A percentile compares a stretch with the other conserved stretches of the same genome.
Conservation (phyloP, 495 filamentous ascomycete genomes). For the Xylaria telfairii region DNA sequence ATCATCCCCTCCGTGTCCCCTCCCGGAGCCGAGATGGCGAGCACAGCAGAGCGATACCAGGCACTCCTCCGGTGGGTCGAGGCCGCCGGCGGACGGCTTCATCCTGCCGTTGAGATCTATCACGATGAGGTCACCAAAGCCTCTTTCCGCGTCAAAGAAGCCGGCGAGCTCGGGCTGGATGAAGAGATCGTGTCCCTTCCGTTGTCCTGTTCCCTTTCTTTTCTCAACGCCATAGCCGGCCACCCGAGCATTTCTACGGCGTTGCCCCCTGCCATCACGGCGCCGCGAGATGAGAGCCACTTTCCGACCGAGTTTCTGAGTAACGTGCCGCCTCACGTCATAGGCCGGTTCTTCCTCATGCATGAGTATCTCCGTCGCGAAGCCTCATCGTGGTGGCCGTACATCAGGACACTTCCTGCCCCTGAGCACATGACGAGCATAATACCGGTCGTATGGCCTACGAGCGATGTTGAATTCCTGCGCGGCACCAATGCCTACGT, state of each 20-base stretch:
- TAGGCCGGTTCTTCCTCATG: conserved; percentile 56
- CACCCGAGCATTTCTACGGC: conserved; percentile 36
- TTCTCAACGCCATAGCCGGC: conserved; percentile 48
- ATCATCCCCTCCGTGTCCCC: not conserved
- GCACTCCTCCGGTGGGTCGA: conserved; percentile 45
- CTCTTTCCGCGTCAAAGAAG: conserved; percentile 50
- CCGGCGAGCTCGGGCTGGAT: conserved; percentile 24
- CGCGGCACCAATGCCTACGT: conserved; percentile 56
- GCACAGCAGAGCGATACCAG: conserved; percentile 32
- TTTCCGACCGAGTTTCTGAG: conserved; percentile 50
- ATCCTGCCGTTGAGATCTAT: conserved; percentile 53
- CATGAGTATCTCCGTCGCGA: conserved; percentile 53
- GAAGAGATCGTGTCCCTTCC: conserved; percentile 49
- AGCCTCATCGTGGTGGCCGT: conserved; percentile 57
- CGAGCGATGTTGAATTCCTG: conserved; percentile 53
- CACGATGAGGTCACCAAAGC: conserved; percentile 47
- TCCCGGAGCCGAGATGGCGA: conserved; percentile 29
- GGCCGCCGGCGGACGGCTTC: conserved; percentile 44
- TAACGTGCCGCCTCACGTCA: conserved; percentile 48
- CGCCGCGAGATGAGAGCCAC: not conserved
- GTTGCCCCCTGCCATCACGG: conserved; percentile 10
- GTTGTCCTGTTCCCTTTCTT: conserved; percentile 48
- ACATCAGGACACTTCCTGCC: conserved; percentile 57
- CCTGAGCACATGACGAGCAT: conserved; percentile 46
- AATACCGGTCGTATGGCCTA: conserved; percentile 53